Conservation (phyloP, 179 eudicot genomes). For the Dionaea muscipula region DNA sequence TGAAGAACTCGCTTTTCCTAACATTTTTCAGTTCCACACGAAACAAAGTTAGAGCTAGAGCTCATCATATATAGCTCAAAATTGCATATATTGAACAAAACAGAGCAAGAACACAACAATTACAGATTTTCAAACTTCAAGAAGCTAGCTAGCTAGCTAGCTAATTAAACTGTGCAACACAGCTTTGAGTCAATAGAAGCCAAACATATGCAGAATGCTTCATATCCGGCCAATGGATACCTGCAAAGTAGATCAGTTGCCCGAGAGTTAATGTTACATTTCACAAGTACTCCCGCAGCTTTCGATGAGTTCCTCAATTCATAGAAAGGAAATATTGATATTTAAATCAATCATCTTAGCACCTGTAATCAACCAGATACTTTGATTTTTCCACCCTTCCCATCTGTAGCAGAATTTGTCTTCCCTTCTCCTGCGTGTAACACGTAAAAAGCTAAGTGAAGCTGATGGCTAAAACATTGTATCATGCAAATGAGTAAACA, state of each 20-base stretch:
- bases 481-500: not conserved
- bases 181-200: constrained; percentile 87
- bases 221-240: constrained; percentile 80
- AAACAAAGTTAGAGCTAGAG: too few species aligned
- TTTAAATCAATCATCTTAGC: not conserved
- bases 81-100: too few species aligned
- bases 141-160: too few species aligned
- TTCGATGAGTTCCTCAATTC: not conserved
- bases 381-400: constrained; percentile 65
- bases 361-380: constrained; percentile 87
- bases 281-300: not conserved
- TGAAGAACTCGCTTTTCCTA: too few species aligned
- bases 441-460: constrained; percentile 4
- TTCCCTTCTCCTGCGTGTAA: constrained; percentile 45
- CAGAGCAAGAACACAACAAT: too few species aligned
- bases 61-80: too few species aligned
- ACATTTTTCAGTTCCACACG: too few species aligned
- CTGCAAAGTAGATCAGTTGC: constrained; percentile 22
- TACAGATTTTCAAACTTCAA: too few species aligned
- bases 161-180: constrained; percentile 67
- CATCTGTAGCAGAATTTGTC: constrained; percentile 66
- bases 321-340: too few species aligned
- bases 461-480: not conserved
- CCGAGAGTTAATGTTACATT: not conserved
- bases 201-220: constrained; percentile 86